Evolutionary conservation across 129 eudicot species (phyloP).

Genomic region (Chrysanthemum makinoi): DNA sequence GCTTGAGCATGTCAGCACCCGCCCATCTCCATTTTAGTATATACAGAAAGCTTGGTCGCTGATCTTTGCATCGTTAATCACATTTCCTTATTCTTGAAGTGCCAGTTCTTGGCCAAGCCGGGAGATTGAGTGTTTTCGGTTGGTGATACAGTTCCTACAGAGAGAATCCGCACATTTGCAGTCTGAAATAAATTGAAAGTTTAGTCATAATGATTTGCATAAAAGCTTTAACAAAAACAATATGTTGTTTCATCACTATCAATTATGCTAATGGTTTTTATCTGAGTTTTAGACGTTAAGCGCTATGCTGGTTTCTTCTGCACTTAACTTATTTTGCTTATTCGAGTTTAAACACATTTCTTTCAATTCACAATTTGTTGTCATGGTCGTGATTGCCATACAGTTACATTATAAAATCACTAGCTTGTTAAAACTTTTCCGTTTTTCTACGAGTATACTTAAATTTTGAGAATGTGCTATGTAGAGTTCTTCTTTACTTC

Average conservation of each 20-base stretch:
- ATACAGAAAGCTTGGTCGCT: not conserved
- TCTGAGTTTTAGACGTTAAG: not conserved
- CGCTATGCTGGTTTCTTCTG: not conserved
- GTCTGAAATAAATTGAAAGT: not conserved
- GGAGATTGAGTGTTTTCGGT: not conserved
- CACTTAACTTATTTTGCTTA: not conserved
- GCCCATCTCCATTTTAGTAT: not conserved
- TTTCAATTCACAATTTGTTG: not conserved
- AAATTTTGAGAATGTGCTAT: not conserved
- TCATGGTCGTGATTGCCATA: not conserved
- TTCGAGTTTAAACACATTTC: not conserved
- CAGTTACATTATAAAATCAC: not conserved
- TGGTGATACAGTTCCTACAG: not conserved
- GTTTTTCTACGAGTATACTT: not conserved
- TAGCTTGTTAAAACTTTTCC: slow-evolving; percentile 1
- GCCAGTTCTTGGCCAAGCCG: not conserved
- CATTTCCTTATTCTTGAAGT: not conserved
- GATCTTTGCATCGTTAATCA: no score
- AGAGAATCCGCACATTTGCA: not conserved
- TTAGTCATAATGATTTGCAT: not conserved
- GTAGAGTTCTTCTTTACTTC: slow-evolving; percentile 5
- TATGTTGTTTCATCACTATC: not conserved
- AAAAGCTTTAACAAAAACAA: not conserved
- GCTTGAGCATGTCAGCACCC: not conserved
- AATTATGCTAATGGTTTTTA: not conserved